Conservation (phyloP, 75 land plant species). For the Cryptomeria japonica region DNA sequence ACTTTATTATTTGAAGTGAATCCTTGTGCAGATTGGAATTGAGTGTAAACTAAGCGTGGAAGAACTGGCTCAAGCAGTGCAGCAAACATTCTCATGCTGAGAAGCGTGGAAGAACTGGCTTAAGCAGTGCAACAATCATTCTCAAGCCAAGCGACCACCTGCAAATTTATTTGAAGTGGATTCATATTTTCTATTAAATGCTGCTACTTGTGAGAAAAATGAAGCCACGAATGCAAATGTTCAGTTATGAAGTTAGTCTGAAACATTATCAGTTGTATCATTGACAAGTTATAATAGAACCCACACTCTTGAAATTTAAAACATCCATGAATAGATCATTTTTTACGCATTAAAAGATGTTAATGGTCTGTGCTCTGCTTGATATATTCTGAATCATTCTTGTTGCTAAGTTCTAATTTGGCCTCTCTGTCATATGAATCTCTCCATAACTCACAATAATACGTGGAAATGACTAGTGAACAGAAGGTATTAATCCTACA, state of each 20-base stretch:
- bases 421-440: neutral
- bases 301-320: neutral
- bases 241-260: neutral
- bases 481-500: neutral
- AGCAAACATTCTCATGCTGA: conserved; percentile 52
- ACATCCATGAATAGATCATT: neutral
- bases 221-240: neutral
- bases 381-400: too few relatives aligned
- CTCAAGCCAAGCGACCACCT: conserved; percentile 5
- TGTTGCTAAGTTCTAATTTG: neutral
- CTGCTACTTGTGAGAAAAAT: neutral
- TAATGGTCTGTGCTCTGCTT: neutral
- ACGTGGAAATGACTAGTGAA: neutral
- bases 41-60: conserved; percentile 83
- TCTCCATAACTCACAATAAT: neutral
- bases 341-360: neutral
- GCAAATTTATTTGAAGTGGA: neutral
- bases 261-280: neutral
- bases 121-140: conserved; percentile 67
- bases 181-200: neutral
- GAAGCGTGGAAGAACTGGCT: conserved; percentile 74
- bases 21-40: conserved; percentile 60
- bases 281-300: too few relatives aligned
- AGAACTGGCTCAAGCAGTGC: conserved; percentile 67
- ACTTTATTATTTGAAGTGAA: neutral